A percentile compares a stretch with the other conserved stretches of the same genome.
These are phyloP conservation scores for Penicillium diatomitis DNA, from an alignment of 495 filamentous ascomycete genomes.

Conservation along the genomic window DNA sequence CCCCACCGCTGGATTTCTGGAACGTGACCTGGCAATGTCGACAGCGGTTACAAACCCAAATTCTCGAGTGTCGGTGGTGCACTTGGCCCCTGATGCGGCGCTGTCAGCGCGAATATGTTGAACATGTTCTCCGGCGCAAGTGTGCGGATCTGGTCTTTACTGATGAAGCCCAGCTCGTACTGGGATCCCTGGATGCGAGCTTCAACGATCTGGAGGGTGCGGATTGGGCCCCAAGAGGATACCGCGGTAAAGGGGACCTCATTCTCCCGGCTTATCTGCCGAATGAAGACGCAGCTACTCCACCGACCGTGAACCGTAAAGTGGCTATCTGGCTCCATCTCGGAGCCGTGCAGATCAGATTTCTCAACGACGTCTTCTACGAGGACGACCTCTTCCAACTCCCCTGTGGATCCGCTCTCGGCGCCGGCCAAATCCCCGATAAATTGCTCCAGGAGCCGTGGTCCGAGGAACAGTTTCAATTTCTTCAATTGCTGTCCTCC, in stretches of 20 bases:
- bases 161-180: constrained; percentile 8
- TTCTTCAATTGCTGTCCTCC: constrained; percentile 26
- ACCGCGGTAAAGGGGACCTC: constrained; percentile 24
- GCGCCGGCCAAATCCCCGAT: constrained; percentile 25
- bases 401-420: constrained; percentile 13
- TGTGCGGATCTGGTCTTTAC: constrained; percentile 17
- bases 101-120: constrained; percentile 32
- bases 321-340: constrained; percentile 30
- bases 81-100: constrained; percentile 31
- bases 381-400: constrained; percentile 26
- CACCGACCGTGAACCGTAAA: constrained; percentile 11
- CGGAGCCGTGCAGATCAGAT: constrained; percentile 27
- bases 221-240: constrained; percentile 12
- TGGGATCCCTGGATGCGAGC: constrained; percentile 11
- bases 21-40: constrained; percentile 14
- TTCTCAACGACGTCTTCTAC: constrained; percentile 13
- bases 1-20: constrained; percentile 26
- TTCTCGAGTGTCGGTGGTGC: constrained; percentile 39
- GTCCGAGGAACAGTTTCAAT: constrained; percentile 32
- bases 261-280: constrained; percentile 13
- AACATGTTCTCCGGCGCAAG: constrained; percentile 22
- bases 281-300: not conserved
- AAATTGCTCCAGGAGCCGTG: constrained; percentile 37
- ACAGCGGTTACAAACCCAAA: constrained; percentile 18
- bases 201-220: constrained; percentile 13